A percentile compares a stretch with the other conserved stretches of the same genome.
phyloP scores from a whole-genome alignment of 1,284 basidiomycete genomes.

The Mycena sp. region DNA sequence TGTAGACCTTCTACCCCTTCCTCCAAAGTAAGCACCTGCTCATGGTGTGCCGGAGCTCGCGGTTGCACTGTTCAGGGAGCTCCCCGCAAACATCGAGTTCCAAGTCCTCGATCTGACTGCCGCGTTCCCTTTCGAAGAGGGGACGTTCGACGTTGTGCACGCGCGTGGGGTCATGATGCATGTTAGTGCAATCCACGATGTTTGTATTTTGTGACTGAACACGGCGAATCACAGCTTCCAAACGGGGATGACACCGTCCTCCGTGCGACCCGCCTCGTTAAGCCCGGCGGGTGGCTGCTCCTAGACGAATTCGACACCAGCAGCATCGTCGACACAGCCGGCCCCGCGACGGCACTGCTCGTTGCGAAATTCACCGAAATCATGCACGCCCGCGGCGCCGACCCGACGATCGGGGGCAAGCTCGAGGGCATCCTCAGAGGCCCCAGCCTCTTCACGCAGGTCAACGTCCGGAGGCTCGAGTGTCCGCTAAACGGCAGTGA shows the following conservation, averaged over 20 bases:
- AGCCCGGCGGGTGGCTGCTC: not conserved
- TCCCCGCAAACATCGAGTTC: not conserved
- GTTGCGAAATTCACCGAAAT: too few species aligned
- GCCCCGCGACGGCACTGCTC: too few species aligned
- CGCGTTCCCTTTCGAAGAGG: not conserved
- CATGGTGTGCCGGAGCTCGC: not conserved
- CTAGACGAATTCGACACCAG: not conserved
- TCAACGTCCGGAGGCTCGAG: too few species aligned
- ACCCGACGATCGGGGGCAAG: too few species aligned
- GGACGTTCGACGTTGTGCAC: not conserved
- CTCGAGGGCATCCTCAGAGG: too few species aligned
- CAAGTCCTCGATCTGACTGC: not conserved
- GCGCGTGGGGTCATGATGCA: not conserved
- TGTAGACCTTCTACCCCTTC: not conserved
- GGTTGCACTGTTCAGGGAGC: not conserved
- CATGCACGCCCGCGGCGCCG: too few species aligned
- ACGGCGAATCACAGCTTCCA: not conserved
- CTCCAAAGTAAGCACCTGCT: not conserved
- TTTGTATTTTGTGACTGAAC: not conserved
- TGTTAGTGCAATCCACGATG: not conserved
- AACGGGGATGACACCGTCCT: not conserved
- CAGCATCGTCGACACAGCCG: too few species aligned
- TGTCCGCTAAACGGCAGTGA: too few species aligned
- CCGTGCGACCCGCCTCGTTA: not conserved
- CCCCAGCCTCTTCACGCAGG: too few species aligned